Base-by-base conservation (phyloP, 2,329 filamentous ascomycete species). In the Colletotrichum ledebouriae region DNA sequence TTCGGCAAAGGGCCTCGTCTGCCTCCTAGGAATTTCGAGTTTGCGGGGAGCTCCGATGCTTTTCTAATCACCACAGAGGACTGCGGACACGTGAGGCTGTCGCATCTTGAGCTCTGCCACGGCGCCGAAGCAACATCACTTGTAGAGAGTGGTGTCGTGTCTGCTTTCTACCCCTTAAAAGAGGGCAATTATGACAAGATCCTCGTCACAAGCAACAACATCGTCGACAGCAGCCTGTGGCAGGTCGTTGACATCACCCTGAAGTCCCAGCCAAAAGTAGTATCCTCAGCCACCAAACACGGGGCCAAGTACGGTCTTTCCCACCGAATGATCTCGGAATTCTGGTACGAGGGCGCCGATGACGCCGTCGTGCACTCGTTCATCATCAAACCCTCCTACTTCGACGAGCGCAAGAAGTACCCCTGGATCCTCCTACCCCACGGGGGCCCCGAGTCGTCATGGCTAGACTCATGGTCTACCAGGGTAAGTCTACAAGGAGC, bases 391-490 rank as follows among this genome's bases (percentile, higher is more conserved):
- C 81, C 82, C 4, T 76, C 76, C 55, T 67, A 75, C 41, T 81
- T 83, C 69, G 78, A 81, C 59, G 69, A 75, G 10, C 69, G 4
- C 6, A 77, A 75, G 63, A 78, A 75, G 57, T 80, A 81, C 17
- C 82, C 81, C 2, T 73, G 82, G 62, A 75, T 78, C 0, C 49
- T 83, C 3, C 70, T 78, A 15, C 75, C 81, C 11, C 80, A 82
- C 37, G 81, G 77, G 10, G 79, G 78, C 0, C 80, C 87, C 0
- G 82, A 82, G 61, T 75, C 76, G 3, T 79, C 84, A 2, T 87
- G 83, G 83, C 79, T 79, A n/a, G 85, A 89, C 70, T 77, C 79
- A 56, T 88, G 86, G 86, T 82, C 80, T 57, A 84, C 80, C 6
- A 73, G 73, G 70, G 78, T 81, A 72, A 59, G 78, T 74, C 56